A percentile compares a stretch with the other conserved stretches of the same genome.
phyloP scores from a whole-genome alignment of 768 basidiomycete genomes.

The Calocybe indica region DNA sequence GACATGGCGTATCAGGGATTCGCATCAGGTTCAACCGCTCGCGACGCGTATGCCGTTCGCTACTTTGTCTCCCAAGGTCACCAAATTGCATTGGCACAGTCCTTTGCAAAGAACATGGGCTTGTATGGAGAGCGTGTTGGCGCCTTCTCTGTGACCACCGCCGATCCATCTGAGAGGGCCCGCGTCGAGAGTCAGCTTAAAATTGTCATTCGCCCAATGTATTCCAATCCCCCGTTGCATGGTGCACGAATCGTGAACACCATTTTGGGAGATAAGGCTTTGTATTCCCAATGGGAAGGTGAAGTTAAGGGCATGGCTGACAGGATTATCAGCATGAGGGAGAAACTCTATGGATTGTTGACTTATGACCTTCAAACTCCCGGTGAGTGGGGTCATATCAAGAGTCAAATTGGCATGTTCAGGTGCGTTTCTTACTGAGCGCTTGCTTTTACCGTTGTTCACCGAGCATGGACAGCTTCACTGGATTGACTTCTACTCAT shows the following conservation, averaged over 20 bases:
- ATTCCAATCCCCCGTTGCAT: slow-evolving; percentile 94
- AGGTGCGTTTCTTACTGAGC: slow-evolving; percentile 47
- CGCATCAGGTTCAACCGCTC: slow-evolving; percentile 86
- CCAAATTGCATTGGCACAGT: slow-evolving; percentile 87
- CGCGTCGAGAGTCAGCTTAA: slow-evolving; percentile 92
- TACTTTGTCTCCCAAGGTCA: slow-evolving; percentile 91
- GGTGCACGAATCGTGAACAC: slow-evolving; percentile 84
- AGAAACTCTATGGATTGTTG: slow-evolving; percentile 72
- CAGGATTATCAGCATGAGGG: slow-evolving; percentile 90
- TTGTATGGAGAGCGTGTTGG: slow-evolving; percentile 98
- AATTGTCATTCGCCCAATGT: slow-evolving; percentile 93
- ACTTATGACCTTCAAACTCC: slow-evolving; percentile 82
- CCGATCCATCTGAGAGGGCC: slow-evolving; percentile 68
- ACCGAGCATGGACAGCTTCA: slow-evolving; percentile 50
- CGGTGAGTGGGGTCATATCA: slow-evolving; percentile 93
- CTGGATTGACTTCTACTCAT: slow-evolving; percentile 74
- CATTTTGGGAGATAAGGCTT: slow-evolving; percentile 67
- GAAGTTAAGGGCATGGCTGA: slow-evolving; percentile 97
- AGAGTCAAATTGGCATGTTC: slow-evolving; percentile 97
- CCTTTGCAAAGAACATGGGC: slow-evolving; percentile 99
- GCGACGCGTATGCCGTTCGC: slow-evolving; percentile 92
- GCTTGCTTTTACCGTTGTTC: background rate
- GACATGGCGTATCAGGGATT: slow-evolving; percentile 99
- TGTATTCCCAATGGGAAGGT: slow-evolving; percentile 83
- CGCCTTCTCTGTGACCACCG: slow-evolving; percentile 81